phyloP scores from a whole-genome alignment of 1,139 yeast genomes.

The Geotrichum candidum region DNA sequence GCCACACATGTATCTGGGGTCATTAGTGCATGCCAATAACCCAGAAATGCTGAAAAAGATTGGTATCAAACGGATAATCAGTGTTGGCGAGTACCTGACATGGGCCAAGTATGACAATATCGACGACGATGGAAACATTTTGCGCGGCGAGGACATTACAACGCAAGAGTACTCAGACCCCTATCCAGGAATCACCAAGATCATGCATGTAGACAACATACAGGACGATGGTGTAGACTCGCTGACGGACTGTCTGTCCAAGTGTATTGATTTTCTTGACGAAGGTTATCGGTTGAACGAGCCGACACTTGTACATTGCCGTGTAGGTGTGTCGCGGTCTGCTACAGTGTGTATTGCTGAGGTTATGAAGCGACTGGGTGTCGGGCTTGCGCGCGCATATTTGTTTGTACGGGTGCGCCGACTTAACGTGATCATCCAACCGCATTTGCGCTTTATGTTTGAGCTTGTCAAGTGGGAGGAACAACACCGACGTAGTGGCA shows the following conservation, averaged over 20 bases:
- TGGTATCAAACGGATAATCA: constrained; percentile 69
- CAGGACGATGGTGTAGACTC: constrained; percentile 51
- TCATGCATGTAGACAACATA: constrained; percentile 40
- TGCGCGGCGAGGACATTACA: constrained; percentile 1
- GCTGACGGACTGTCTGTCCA: constrained; percentile 37
- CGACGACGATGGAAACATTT: constrained; percentile 10
- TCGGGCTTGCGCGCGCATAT: constrained; percentile 68
- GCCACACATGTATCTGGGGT: constrained; percentile 82
- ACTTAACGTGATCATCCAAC: constrained; percentile 84
- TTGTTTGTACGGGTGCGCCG: constrained; percentile 77
- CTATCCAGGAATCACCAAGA: constrained; percentile 29
- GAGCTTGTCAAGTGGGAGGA: constrained; percentile 81
- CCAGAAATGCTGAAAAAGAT: constrained; percentile 55
- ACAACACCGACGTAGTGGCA: constrained; percentile 29
- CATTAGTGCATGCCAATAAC: constrained; percentile 74
- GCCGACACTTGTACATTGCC: constrained; percentile 73
- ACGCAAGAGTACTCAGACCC: constrained; percentile 21
- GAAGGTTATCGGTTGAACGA: constrained; percentile 37
- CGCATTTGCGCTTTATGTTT: constrained; percentile 78
- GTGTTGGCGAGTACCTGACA: constrained; percentile 78
- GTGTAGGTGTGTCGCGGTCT: constrained; percentile 86
- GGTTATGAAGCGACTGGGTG: constrained; percentile 65
- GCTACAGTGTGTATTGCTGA: constrained; percentile 90
- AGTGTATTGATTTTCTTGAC: constrained; percentile 42
- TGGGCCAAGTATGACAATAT: constrained; percentile 40